These are phyloP conservation scores for Puccinia hordei DNA, from an alignment of 1,284 basidiomycete genomes.

Conservation along the genomic window DNA sequence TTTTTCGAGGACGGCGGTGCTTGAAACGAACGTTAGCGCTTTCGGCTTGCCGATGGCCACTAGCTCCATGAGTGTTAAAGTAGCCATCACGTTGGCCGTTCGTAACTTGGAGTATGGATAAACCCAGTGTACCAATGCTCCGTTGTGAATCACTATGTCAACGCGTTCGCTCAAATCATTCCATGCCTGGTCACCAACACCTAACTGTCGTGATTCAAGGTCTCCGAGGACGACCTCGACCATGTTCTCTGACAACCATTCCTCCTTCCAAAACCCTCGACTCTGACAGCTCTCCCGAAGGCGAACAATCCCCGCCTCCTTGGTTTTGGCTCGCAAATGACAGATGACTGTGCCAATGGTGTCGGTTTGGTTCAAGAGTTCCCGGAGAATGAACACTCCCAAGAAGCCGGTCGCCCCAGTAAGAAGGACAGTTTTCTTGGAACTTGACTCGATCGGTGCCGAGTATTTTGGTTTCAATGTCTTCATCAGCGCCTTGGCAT, in stretches of 20 bases:
- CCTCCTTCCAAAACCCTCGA: constrained; percentile 87
- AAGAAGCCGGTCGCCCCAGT: constrained; percentile 98
- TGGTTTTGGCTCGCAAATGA: constrained; percentile 75
- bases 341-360: constrained; percentile 85
- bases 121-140: constrained; percentile 98
- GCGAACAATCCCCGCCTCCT: constrained; percentile 70
- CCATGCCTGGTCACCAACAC: constrained; percentile 72
- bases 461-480: constrained; percentile 69
- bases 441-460: constrained; percentile 65
- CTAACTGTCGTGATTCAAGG: constrained; percentile 75
- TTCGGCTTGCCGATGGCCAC: constrained; percentile 73
- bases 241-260: constrained; percentile 73
- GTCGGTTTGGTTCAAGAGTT: constrained; percentile 70
- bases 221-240: constrained; percentile 89
- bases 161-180: constrained; percentile 70
- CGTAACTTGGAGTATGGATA: constrained; percentile 95
- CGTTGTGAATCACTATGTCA: constrained; percentile 90
- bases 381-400: constrained; percentile 85
- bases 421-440: constrained; percentile 76
- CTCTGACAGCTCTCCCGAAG: constrained; percentile 76
- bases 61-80: constrained; percentile 78
- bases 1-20: constrained; percentile 88
- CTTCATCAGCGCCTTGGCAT: constrained; percentile 70
- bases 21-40: constrained; percentile 85
- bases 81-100: constrained; percentile 85